Evolutionary conservation across 805 yeast genomes (phyloP).

Genomic region (Saccharomycodes ludwigii): DNA sequence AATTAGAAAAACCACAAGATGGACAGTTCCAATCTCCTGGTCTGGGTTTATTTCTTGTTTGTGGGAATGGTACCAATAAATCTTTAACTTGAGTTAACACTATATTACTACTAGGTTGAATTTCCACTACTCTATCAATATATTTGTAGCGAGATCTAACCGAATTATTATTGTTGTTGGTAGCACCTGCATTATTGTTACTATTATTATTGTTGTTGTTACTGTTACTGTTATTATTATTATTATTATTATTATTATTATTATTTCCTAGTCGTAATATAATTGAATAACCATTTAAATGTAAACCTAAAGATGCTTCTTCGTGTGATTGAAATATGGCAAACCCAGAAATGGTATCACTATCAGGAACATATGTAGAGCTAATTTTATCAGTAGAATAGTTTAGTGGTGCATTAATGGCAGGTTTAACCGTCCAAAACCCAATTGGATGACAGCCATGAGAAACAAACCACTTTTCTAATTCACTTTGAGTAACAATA

Average conservation of each 20-base stretch:
- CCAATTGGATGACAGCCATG: constrained; percentile 79
- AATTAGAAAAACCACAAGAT: constrained; percentile 87
- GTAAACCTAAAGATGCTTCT: constrained; percentile 68
- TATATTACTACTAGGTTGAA: constrained; percentile 71
- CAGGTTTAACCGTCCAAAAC: constrained; percentile 74
- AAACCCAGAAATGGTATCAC: constrained; percentile 57
- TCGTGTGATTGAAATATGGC: constrained; percentile 78
- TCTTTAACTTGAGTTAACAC: constrained; percentile 77
- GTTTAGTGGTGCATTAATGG: constrained; percentile 19
- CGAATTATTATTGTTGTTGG: constrained; percentile 24
- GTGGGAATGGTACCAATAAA: constrained; percentile 73
- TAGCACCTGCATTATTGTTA: constrained; percentile 21
- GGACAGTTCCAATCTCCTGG: constrained; percentile 99
- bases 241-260: constrained; percentile 24
- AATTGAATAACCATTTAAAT: constrained; percentile 60
- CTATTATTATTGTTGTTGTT: constrained; percentile 1
- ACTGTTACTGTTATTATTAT: too few relatives aligned
- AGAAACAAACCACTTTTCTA: constrained; percentile 85
- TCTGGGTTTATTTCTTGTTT: constrained; percentile 74
- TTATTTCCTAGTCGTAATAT: constrained; percentile 16
- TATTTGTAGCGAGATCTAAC: constrained; percentile 11
- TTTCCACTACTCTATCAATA: constrained; percentile 61
- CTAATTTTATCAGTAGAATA: constrained; percentile 7
- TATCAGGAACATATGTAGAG: constrained; percentile 27
- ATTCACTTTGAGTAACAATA: constrained; percentile 82